Evolutionary conservation across 805 yeast species (phyloP).

Genomic region (Saccharomyces cerevisiae): DNA sequence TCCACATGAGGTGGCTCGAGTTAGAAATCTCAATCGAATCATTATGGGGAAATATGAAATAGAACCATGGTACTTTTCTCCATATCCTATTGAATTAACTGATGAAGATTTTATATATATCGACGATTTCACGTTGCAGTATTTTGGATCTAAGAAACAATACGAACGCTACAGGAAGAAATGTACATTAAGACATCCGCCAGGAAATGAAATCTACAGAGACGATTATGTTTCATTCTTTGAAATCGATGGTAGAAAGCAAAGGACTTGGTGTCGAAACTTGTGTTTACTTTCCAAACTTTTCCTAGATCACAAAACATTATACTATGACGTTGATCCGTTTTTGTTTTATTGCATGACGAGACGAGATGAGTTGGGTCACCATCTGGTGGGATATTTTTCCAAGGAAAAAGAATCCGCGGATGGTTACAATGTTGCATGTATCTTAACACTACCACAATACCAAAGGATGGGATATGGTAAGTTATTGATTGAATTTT

Average conservation of each 20-base stretch:
- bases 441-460: slow-evolving; percentile 92
- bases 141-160: slow-evolving; percentile 82
- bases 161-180: slow-evolving; percentile 86
- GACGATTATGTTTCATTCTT: slow-evolving; percentile 90
- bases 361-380: slow-evolving; percentile 78
- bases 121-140: slow-evolving; percentile 83
- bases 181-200: slow-evolving; percentile 89
- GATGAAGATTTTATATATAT: slow-evolving; percentile 86
- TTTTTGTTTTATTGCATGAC: slow-evolving; percentile 95
- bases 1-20: slow-evolving; percentile 77
- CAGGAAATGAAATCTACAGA: slow-evolving; percentile 94
- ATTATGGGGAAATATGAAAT: slow-evolving; percentile 85
- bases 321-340: slow-evolving; percentile 97
- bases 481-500: slow-evolving; percentile 81
- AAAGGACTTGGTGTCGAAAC: slow-evolving; percentile 95
- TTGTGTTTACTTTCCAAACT: slow-evolving; percentile 82
- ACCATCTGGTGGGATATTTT: slow-evolving; percentile 92
- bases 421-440: slow-evolving; percentile 91
- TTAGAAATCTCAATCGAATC: slow-evolving; percentile 69
- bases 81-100: slow-evolving; percentile 90
- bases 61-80: slow-evolving; percentile 98
- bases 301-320: slow-evolving; percentile 90
- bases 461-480: slow-evolving; percentile 96
- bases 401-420: slow-evolving; percentile 96
- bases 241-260: slow-evolving; percentile 95